phyloP scores from a whole-genome alignment of 2,329 filamentous ascomycete genomes.

The Paraphaeosphaeria minitans region DNA sequence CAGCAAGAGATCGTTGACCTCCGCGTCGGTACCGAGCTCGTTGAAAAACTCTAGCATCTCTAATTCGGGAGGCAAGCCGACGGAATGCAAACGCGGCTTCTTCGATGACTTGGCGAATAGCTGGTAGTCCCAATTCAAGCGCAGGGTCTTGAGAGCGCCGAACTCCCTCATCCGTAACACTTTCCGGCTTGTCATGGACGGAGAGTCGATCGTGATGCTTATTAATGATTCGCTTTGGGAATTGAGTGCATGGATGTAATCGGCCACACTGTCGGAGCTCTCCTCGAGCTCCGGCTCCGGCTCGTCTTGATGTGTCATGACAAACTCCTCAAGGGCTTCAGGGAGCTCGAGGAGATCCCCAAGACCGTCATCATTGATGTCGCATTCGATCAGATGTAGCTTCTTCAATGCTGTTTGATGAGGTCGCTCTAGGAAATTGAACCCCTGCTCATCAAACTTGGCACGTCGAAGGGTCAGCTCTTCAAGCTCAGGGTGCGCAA shows the following conservation, averaged over 20 bases:
- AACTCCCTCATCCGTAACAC: constrained; percentile 38
- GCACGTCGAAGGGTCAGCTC: constrained; percentile 35
- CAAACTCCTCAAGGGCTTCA: constrained; percentile 37
- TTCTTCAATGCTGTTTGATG: constrained; percentile 36
- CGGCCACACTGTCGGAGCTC: constrained; percentile 38
- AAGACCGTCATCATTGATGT: constrained; percentile 40
- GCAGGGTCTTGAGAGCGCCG: constrained; percentile 28
- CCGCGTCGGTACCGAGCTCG: constrained; percentile 37
- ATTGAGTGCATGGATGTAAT: constrained; percentile 37
- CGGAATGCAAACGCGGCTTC: constrained; percentile 38
- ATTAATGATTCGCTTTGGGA: constrained; percentile 35
- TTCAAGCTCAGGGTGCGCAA: constrained; percentile 38
- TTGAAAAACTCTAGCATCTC: constrained; percentile 40
- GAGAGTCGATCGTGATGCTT: constrained; percentile 38
- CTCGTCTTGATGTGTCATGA: constrained; percentile 40
- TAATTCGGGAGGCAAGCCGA: constrained; percentile 36
- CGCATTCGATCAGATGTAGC: constrained; percentile 38
- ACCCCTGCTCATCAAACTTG: constrained; percentile 38
- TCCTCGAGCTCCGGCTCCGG: constrained; percentile 39
- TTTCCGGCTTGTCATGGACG: constrained; percentile 34
- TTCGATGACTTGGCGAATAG: constrained; percentile 40
- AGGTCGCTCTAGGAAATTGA: constrained; percentile 38
- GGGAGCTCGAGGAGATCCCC: constrained; percentile 39
- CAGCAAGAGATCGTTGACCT: constrained; percentile 36
- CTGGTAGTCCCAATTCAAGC: constrained; percentile 41